Conservation (phyloP, 2,329 filamentous ascomycete genomes). For the Rosellinia necatrix region DNA sequence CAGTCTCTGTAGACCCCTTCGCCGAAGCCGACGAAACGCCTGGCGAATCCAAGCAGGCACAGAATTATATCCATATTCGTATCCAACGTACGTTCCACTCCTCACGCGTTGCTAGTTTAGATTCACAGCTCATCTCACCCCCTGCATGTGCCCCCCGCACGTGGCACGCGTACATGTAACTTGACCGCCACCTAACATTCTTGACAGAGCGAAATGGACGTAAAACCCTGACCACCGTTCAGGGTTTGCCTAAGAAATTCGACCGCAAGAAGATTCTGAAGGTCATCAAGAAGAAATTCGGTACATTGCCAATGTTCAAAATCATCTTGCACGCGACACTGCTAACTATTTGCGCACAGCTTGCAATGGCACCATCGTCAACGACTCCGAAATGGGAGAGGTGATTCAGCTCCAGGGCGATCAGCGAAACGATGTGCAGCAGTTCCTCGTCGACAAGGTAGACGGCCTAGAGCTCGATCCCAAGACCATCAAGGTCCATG, state of each 20-base stretch:
- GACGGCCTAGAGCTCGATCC: conserved; percentile 90
- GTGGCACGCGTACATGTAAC: conserved; percentile 1
- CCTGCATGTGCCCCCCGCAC: conserved; percentile 16
- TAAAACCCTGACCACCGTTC: conserved; percentile 99
- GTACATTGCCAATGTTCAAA: conserved; percentile 46
- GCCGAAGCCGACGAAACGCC: conserved; percentile 99
- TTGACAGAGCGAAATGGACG: conserved; percentile 97
- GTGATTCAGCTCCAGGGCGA: conserved; percentile 99
- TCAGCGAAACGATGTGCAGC: conserved; percentile 97
- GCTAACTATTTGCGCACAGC: conserved; percentile 55
- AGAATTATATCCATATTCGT: conserved; percentile 99
- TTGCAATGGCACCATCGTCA: conserved; percentile 99
- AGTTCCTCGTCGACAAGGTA: conserved; percentile 96
- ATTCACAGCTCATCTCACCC: conserved; percentile 3
- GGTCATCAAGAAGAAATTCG: conserved; percentile 99
- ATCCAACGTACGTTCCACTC: conserved; percentile 83
- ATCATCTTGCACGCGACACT: background rate
- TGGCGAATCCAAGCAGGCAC: conserved; percentile 91
- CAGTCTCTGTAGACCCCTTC: conserved; percentile 82
- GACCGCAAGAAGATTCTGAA: conserved; percentile 99
- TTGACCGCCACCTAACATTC: conserved; percentile 44
- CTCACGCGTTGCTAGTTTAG: background rate
- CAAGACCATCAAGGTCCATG: conserved; percentile 91
- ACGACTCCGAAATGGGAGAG: conserved; percentile 95
- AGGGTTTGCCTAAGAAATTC: conserved; percentile 98